A percentile compares a stretch with the other conserved stretches of the same genome.
Evolutionary conservation across 139 green algal species (phyloP).

Genomic region (Volvox reticuliferus): DNA sequence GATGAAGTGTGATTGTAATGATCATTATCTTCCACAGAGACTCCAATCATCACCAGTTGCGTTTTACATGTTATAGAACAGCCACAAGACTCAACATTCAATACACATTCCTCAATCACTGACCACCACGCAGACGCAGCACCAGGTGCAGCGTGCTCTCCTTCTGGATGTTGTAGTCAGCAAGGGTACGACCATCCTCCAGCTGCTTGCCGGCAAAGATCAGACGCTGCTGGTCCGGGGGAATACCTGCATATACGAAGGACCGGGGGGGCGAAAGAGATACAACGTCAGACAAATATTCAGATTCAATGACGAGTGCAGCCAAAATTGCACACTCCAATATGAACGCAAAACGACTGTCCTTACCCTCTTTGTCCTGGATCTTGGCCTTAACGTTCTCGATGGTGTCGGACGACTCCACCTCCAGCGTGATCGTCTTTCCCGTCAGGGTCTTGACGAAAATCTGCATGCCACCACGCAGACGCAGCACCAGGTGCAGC

Average conservation of each 20-base stretch:
- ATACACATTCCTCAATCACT: slow-evolving; percentile 40
- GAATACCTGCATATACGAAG: slow-evolving; percentile 71
- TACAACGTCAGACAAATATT: not conserved
- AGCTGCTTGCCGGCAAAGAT: slow-evolving; percentile 97
- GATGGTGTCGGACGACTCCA: slow-evolving; percentile 86
- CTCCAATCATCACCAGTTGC: too few relatives aligned
- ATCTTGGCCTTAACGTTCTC: slow-evolving; percentile 86
- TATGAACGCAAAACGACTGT: too few relatives aligned
- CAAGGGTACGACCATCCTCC: slow-evolving; percentile 92
- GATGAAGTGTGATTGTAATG: too few relatives aligned
- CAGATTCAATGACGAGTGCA: too few relatives aligned
- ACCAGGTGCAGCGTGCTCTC: slow-evolving; percentile 86
- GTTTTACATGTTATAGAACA: too few relatives aligned
- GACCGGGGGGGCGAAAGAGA: not conserved
- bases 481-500: slow-evolving; percentile 86
- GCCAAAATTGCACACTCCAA: too few relatives aligned
- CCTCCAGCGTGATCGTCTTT: slow-evolving; percentile 96
- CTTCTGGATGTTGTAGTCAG: slow-evolving; percentile 98
- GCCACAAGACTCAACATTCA: too few relatives aligned
- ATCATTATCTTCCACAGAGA: too few relatives aligned
- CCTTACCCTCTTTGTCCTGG: slow-evolving; percentile 66
- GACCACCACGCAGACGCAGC: slow-evolving; percentile 59
- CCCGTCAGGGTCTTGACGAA: slow-evolving; percentile 92
- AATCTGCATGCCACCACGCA: slow-evolving; percentile 90
- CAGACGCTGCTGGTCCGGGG: slow-evolving; percentile 93